Percentiles rank a stretch among this genome's conserved stretches.
phyloP scores from a whole-genome alignment of 78 protist species.

The Pigoraptor vietnamica region DNA sequence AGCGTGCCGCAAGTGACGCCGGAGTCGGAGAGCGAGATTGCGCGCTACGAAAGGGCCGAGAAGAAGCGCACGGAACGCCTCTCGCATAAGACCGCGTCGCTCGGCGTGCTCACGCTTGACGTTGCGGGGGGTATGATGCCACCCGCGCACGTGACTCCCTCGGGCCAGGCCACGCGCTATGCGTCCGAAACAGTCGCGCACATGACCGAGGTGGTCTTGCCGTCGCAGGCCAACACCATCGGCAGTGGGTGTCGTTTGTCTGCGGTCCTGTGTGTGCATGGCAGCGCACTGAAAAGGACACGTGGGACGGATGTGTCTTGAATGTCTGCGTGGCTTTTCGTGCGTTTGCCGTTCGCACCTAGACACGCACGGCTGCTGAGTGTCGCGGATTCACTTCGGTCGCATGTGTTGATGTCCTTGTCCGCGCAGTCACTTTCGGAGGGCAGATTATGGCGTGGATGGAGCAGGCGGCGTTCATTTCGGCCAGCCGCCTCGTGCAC shows the following conservation, averaged over 20 bases:
- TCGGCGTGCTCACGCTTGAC: background rate
- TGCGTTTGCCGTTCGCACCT: no score
- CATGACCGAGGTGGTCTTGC: background rate
- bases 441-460: conserved; percentile 37
- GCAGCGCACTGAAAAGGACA: no score
- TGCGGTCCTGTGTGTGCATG: background rate
- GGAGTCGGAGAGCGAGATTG: background rate
- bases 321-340: no score
- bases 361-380: no score
- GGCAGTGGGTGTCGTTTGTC: background rate
- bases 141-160: background rate
- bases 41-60: background rate
- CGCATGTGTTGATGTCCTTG: background rate
- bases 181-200: background rate
- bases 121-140: background rate
- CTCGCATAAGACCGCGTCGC: background rate
- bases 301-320: no score
- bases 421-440: conserved; percentile 22
- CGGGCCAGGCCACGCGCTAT: background rate
- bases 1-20: background rate
- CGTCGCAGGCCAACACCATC: background rate
- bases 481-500: conserved; percentile 8
- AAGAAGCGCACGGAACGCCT: background rate
- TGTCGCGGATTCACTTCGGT: no score
- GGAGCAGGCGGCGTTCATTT: background rate